phyloP scores from a whole-genome alignment of 257 asterid genomes.

The Henckelia pumila region DNA sequence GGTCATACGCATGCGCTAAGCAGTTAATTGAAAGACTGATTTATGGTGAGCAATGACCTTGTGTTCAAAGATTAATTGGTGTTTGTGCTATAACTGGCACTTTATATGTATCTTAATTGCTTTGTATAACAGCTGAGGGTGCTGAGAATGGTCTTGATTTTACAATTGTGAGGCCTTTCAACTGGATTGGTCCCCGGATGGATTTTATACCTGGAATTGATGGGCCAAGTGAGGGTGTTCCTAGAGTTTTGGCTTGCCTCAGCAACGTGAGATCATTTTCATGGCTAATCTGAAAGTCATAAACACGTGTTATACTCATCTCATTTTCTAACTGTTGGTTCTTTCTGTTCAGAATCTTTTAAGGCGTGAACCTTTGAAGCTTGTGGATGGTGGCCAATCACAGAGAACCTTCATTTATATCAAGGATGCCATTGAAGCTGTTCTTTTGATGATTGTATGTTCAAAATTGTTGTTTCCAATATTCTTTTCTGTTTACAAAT shows the following conservation, averaged over 20 bases:
- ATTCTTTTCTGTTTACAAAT: background rate
- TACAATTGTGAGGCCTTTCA: constrained; percentile 70
- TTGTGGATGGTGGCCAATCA: constrained; percentile 71
- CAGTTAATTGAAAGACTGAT: constrained; percentile 70
- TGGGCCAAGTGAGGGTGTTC: constrained; percentile 81
- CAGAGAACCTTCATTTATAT: constrained; percentile 70
- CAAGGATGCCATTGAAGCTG: constrained; percentile 78
- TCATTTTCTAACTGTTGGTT: constrained; percentile 20
- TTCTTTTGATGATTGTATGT: constrained; percentile 68
- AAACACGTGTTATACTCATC: constrained; percentile 20
- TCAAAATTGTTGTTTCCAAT: constrained; percentile 1
- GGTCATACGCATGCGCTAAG: constrained; percentile 82
- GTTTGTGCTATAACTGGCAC: constrained; percentile 12
- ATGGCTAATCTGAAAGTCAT: constrained; percentile 7
- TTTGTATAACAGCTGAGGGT: constrained; percentile 60
- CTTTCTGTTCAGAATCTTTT: constrained; percentile 47
- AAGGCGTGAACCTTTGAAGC: constrained; percentile 65
- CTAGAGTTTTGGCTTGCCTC: constrained; percentile 75
- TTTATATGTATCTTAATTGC: constrained; percentile 17
- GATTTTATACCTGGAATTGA: constrained; percentile 77
- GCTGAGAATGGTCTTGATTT: constrained; percentile 77
- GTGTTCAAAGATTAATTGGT: constrained; percentile 19
- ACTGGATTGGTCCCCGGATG: constrained; percentile 86
- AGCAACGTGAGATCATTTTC: constrained; percentile 56
- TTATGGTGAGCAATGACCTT: constrained; percentile 45